Percentiles rank a stretch among this genome's conserved stretches.
Evolutionary conservation across 805 yeast species (phyloP).

Genomic region (Yamadazyma laniorum): DNA sequence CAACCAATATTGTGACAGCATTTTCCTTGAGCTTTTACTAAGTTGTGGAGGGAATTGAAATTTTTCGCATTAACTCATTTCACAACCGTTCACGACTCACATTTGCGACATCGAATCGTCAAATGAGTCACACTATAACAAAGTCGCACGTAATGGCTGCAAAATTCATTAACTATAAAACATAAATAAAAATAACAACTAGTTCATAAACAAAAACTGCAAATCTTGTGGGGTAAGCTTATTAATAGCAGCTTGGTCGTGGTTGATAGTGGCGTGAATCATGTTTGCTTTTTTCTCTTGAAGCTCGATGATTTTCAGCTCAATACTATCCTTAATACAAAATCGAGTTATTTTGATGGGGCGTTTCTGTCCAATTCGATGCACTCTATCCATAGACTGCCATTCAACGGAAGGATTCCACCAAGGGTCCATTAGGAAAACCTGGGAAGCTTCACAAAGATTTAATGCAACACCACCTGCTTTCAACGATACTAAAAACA

Average conservation of each 20-base stretch:
- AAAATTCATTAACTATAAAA: neutral
- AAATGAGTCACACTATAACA: conserved; percentile 4
- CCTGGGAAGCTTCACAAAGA: conserved; percentile 95
- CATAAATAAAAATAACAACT: conserved; percentile 12
- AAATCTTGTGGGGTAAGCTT: conserved; percentile 89
- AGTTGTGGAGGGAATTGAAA: neutral
- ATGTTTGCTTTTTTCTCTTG: conserved; percentile 97
- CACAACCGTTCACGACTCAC: neutral
- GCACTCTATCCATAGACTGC: conserved; percentile 98
- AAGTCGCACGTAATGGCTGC: neutral
- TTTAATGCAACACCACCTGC: conserved; percentile 99
- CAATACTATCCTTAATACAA: conserved; percentile 95
- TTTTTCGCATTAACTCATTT: neutral
- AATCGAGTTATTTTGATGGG: conserved; percentile 92
- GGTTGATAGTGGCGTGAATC: conserved; percentile 95
- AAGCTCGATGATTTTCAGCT: conserved; percentile 89
- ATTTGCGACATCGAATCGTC: neutral
- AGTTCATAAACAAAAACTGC: conserved; percentile 90
- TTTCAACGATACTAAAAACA: conserved; percentile 88
- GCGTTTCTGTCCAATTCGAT: conserved; percentile 92
- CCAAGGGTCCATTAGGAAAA: conserved; percentile 96
- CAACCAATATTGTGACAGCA: conserved; percentile 49
- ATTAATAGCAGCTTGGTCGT: conserved; percentile 87
- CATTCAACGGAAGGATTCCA: conserved; percentile 99
- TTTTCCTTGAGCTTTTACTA: neutral